Evolutionary conservation across 2,329 filamentous ascomycete species (phyloP).

Genomic region (Acephala macrosclerotiorum): DNA sequence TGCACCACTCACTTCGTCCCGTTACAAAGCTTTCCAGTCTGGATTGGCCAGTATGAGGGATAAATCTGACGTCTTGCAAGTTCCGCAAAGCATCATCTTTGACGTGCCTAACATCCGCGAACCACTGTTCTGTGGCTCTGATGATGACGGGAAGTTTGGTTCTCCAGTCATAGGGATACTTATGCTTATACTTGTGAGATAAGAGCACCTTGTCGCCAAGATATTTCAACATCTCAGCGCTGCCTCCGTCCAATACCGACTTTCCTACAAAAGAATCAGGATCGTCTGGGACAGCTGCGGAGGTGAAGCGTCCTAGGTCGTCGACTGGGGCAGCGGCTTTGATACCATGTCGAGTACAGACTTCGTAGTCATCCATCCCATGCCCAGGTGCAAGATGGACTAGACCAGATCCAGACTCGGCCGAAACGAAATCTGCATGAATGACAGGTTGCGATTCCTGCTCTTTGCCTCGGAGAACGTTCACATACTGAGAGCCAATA

Average conservation of each 20-base stretch:
- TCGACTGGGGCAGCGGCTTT: conserved; percentile 83
- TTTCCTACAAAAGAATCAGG: conserved; percentile 74
- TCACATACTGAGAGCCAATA: conserved; percentile 70
- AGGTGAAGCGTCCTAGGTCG: conserved; percentile 81
- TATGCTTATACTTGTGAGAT: conserved; percentile 79
- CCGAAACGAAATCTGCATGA: conserved; percentile 87
- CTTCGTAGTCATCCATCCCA: conserved; percentile 94
- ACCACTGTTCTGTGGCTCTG: conserved; percentile 96
- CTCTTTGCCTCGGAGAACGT: conserved; percentile 68
- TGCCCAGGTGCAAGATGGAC: conserved; percentile 95
- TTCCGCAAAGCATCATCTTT: conserved; percentile 76
- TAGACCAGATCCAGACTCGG: conserved; percentile 90
- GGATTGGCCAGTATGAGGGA: conserved; percentile 76
- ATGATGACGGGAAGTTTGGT: conserved; percentile 93
- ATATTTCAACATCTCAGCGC: conserved; percentile 72
- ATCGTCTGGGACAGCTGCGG: conserved; percentile 76
- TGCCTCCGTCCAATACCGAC: conserved; percentile 74
- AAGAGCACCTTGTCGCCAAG: conserved; percentile 71
- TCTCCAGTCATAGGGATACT: conserved; percentile 98
- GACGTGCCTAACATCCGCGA: conserved; percentile 87
- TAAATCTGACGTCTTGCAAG: conserved; percentile 76
- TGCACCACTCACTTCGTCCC: conserved; percentile 95
- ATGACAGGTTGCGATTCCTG: conserved; percentile 73
- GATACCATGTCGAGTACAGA: conserved; percentile 75
- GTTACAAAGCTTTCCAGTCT: conserved; percentile 86